Evolutionary conservation across 352 stramenopile species (phyloP).

Genomic region (Plasmopara muralis): DNA sequence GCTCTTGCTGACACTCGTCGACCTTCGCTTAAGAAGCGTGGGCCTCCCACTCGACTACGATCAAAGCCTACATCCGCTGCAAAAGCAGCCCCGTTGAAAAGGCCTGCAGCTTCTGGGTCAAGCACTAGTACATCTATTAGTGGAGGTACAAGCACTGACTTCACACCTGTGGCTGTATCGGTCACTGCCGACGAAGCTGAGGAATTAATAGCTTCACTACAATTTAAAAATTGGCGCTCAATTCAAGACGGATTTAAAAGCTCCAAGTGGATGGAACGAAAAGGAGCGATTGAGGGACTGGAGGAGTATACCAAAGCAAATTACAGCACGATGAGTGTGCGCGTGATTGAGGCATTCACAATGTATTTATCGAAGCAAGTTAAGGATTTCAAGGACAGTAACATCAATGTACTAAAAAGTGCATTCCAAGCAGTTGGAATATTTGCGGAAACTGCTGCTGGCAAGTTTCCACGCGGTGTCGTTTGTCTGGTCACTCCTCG

Average conservation of each 20-base stretch:
- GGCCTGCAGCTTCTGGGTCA: conserved; percentile 13
- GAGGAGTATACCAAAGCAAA: conserved; percentile 54
- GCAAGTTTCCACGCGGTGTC: conserved; percentile 68
- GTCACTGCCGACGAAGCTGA: conserved; percentile 66
- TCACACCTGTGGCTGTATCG: conserved; percentile 55
- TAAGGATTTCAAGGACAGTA: conserved; percentile 86
- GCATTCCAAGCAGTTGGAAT: conserved; percentile 73
- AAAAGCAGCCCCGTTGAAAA: conserved; percentile 27
- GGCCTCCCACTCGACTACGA: conserved; percentile 42
- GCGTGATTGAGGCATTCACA: conserved; percentile 67
- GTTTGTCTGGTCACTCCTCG: conserved; percentile 61
- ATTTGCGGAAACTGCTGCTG: conserved; percentile 50
- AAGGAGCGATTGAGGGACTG: conserved; percentile 62
- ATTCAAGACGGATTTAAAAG: conserved; percentile 61
- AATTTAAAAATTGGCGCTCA: conserved; percentile 48
- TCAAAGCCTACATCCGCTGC: conserved; percentile 30
- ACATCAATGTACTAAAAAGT: conserved; percentile 85
- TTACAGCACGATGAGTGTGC: conserved; percentile 43
- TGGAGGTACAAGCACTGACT: conserved; percentile 38
- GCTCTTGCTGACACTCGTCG: conserved; percentile 8
- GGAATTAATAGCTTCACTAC: conserved; percentile 40
- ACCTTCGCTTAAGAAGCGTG: conserved; percentile 40
- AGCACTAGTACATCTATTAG: conserved; percentile 8
- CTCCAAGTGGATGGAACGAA: conserved; percentile 79
- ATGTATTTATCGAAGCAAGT: conserved; percentile 68